A percentile compares a stretch with the other conserved stretches of the same genome.
Conservation (phyloP, 371 early-diverging fungal genomes). For the Phascolomyces articulosus region DNA sequence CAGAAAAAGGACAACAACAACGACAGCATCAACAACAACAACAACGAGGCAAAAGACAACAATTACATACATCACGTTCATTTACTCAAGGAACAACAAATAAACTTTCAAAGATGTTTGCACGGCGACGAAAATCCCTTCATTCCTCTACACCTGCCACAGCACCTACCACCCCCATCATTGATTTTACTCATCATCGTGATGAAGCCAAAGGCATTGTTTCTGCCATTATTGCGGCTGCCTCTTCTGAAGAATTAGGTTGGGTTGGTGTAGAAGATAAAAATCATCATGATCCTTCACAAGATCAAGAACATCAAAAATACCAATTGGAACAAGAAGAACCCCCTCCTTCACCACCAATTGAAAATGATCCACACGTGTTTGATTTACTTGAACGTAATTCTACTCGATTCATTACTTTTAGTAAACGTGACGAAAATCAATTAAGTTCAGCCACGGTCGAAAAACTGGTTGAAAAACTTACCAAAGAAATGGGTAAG, state of each 20-base stretch:
- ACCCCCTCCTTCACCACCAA: slow-evolving; percentile 32
- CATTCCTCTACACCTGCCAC: slow-evolving; percentile 7
- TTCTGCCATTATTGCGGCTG: slow-evolving; percentile 35
- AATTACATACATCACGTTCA: slow-evolving; percentile 23
- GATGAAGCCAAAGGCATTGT: slow-evolving; percentile 25
- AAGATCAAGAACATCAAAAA: slow-evolving; percentile 3
- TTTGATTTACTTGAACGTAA: slow-evolving; percentile 38
- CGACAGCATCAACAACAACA: slow-evolving; percentile 12
- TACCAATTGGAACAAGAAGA: not conserved
- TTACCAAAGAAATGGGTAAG: slow-evolving; percentile 63
- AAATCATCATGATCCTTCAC: slow-evolving; percentile 4
- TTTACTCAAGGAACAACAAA: slow-evolving; percentile 18
- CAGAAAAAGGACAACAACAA: not conserved
- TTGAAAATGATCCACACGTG: slow-evolving; percentile 49
- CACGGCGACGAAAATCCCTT: slow-evolving; percentile 29
- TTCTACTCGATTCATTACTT: slow-evolving; percentile 34
- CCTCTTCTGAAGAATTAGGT: slow-evolving; percentile 21
- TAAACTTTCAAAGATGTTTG: slow-evolving; percentile 34
- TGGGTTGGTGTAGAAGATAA: slow-evolving; percentile 34
- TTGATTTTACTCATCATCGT: slow-evolving; percentile 4
- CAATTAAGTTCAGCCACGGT: slow-evolving; percentile 54
- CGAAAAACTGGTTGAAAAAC: slow-evolving; percentile 63
- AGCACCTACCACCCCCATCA: not conserved
- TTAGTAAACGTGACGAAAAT: slow-evolving; percentile 34
- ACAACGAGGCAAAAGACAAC: slow-evolving; percentile 11